phyloP scores from a whole-genome alignment of 2,329 filamentous ascomycete genomes.

The Phialophora expanda region DNA sequence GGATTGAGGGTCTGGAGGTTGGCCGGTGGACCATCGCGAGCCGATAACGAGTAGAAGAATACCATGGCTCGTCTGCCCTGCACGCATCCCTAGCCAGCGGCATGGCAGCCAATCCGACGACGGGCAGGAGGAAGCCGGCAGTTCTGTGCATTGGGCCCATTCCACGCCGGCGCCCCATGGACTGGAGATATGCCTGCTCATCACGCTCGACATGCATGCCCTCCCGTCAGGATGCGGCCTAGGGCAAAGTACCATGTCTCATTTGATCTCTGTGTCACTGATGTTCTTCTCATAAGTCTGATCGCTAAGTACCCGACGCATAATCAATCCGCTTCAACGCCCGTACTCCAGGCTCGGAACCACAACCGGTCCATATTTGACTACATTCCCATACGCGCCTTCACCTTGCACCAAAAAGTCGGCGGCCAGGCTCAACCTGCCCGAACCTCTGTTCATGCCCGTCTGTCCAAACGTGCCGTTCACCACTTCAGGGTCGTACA shows the following conservation, averaged over 20 bases:
- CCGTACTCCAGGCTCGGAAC: slow-evolving; percentile 84
- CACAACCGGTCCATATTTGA: slow-evolving; percentile 97
- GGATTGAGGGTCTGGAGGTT: too few species aligned
- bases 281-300: neutral
- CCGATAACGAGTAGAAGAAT: too few species aligned
- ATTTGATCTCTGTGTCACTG: neutral
- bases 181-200: too few species aligned
- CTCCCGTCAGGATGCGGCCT: neutral
- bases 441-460: slow-evolving; percentile 49
- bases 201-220: neutral
- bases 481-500: slow-evolving; percentile 84
- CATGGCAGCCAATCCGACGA: too few species aligned
- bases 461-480: slow-evolving; percentile 52
- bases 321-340: slow-evolving; percentile 49
- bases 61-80: too few species aligned
- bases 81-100: too few species aligned
- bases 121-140: neutral
- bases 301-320: slow-evolving; percentile 1
- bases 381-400: slow-evolving; percentile 64
- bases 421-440: slow-evolving; percentile 81
- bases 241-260: slow-evolving; percentile 1
- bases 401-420: slow-evolving; percentile 87
- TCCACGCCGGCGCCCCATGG: neutral
- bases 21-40: too few species aligned
- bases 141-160: neutral